Evolutionary conservation across 164 flowering plant genomes (phyloP).

Genomic region (Dillenia suffruticosa): DNA sequence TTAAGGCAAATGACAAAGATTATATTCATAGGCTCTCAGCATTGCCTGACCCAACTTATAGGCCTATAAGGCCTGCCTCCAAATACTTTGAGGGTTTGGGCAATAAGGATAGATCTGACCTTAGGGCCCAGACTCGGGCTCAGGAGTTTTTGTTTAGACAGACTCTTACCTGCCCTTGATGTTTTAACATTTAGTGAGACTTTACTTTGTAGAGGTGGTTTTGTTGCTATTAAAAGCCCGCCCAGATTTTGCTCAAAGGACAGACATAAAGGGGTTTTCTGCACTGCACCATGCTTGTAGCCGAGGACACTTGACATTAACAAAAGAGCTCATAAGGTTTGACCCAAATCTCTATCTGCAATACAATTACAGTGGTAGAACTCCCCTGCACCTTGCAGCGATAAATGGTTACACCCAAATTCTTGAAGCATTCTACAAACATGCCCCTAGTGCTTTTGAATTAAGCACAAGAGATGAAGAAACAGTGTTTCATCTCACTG

Average conservation of each 20-base stretch:
- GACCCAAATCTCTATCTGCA: constrained; percentile 6
- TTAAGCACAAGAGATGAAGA: constrained; percentile 14
- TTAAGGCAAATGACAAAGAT: too few species aligned
- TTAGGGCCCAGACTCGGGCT: too few species aligned
- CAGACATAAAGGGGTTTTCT: constrained; percentile 8
- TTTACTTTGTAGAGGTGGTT: background rate
- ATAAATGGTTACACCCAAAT: constrained; percentile 10
- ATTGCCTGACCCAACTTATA: too few species aligned
- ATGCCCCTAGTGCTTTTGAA: constrained; percentile 9
- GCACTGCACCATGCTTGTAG: constrained; percentile 24
- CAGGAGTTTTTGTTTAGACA: too few species aligned
- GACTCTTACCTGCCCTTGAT: too few species aligned
- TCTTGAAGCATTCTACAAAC: constrained; percentile 5
- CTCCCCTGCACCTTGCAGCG: constrained; percentile 24
- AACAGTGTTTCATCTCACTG: constrained; percentile 20
- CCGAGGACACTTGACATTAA: constrained; percentile 10
- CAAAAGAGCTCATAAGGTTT: constrained; percentile 10
- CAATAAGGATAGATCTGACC: too few species aligned
- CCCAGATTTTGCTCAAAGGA: constrained; percentile 9
- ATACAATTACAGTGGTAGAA: constrained; percentile 13
- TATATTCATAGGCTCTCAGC: too few species aligned
- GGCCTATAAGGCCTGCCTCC: too few species aligned
- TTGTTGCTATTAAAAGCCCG: constrained; percentile 3
- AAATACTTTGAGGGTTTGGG: too few species aligned
- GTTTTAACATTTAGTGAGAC: too few species aligned